phyloP scores from a whole-genome alignment of 208 protist genomes.

The Kentomonas sorsogonicus region DNA sequence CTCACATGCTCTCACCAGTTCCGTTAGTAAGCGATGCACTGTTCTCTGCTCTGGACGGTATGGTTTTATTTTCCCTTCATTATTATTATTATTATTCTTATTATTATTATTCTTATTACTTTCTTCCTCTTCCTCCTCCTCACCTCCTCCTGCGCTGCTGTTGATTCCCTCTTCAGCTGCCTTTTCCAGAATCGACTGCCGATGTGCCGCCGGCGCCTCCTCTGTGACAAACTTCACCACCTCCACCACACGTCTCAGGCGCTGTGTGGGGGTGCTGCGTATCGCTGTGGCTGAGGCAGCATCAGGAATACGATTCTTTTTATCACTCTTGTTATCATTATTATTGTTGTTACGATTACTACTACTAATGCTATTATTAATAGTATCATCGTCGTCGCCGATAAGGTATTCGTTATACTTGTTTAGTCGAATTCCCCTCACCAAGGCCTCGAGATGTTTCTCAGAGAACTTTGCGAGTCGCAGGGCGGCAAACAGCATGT shows the following conservation, averaged over 20 bases:
- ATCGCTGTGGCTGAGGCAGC: too few species aligned
- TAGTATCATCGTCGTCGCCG: not conserved
- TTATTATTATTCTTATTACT: not conserved
- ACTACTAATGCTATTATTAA: too few species aligned
- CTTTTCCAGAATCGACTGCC: too few species aligned
- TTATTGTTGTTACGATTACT: too few species aligned
- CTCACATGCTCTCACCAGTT: too few species aligned
- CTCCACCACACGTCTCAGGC: conserved; percentile 2
- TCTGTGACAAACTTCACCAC: conserved; percentile 3
- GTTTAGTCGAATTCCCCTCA: conserved; percentile 32
- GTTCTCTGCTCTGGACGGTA: not conserved
- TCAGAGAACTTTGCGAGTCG: conserved; percentile 35
- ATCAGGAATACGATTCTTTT: too few species aligned
- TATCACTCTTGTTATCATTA: too few species aligned
- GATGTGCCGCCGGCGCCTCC: conserved; percentile 4
- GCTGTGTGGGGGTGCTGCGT: conserved; percentile 1
- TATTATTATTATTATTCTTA: conserved; percentile 2
- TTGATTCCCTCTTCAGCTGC: not conserved
- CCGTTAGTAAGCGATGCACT: conserved; percentile 1
- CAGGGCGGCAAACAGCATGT: conserved; percentile 56
- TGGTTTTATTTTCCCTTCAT: not conserved
- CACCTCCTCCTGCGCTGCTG: not conserved
- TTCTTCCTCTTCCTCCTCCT: not conserved
- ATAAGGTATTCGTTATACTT: conserved; percentile 15
- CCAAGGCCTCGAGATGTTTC: conserved; percentile 42